Evolutionary conservation across 73 alveolate species (phyloP).

Genomic region (Symbiodinium pilosum): DNA sequence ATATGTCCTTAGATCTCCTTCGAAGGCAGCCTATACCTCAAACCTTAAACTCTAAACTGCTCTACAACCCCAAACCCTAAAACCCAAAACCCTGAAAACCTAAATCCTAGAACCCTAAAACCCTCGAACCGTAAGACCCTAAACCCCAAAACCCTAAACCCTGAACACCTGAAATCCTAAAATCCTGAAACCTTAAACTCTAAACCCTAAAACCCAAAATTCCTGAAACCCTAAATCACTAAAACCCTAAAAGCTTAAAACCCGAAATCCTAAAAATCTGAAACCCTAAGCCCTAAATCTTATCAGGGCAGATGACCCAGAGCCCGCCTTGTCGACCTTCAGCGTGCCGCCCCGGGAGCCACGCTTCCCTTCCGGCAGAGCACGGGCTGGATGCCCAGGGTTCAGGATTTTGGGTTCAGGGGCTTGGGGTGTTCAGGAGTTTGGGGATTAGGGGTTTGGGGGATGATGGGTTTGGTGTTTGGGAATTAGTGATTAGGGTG

Average conservation of each 20-base stretch:
- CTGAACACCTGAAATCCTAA: background rate
- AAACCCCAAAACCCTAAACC: background rate
- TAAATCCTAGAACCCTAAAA: background rate
- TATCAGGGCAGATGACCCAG: background rate
- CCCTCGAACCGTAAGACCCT: background rate
- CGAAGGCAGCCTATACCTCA: too few species aligned
- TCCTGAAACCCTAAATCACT: too few species aligned
- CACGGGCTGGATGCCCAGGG: background rate
- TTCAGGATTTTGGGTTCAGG: too few species aligned
- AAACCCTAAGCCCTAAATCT: background rate
- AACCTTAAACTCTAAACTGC: too few species aligned
- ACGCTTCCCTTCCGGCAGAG: background rate
- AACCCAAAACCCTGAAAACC: too few species aligned
- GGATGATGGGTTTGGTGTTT: too few species aligned
- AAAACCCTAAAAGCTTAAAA: too few species aligned
- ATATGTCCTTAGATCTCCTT: too few species aligned
- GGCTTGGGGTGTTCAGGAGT: background rate
- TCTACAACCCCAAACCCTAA: too few species aligned
- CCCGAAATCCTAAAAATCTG: too few species aligned
- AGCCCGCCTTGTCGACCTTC: background rate
- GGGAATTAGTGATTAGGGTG: too few species aligned
- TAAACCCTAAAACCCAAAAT: background rate
- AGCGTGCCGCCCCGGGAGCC: conserved; percentile 10
- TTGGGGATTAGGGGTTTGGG: background rate
- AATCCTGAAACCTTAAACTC: background rate